Evolutionary conservation across 2,329 filamentous ascomycete species (phyloP).

Genomic region (Epicoccum sorghinum): DNA sequence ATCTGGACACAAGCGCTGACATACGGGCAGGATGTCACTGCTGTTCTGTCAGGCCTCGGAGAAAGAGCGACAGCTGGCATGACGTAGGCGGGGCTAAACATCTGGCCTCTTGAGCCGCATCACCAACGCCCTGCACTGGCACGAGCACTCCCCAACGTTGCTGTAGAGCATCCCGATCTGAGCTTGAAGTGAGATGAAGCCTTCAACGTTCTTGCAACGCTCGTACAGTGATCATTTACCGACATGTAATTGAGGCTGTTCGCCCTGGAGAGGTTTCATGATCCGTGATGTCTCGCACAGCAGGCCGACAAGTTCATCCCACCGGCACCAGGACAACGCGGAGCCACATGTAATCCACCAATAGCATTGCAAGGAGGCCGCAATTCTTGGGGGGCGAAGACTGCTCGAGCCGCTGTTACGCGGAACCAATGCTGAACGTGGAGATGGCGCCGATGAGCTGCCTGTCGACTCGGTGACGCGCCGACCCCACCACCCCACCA

Average conservation of each 20-base stretch:
- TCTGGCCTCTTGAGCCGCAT: conserved; percentile 5
- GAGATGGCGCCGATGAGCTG: conserved; percentile 22
- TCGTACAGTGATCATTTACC: too few species aligned
- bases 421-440: conserved; percentile 10
- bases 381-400: conserved; percentile 7
- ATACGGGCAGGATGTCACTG: not conserved
- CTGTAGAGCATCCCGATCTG: not conserved
- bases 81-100: conserved; percentile 4
- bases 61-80: conserved; percentile 9
- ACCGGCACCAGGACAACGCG: not conserved
- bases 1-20: not conserved
- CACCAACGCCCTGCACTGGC: not conserved
- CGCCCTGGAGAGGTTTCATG: too few species aligned
- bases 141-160: too few species aligned
- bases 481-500: conserved; percentile 26
- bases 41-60: not conserved
- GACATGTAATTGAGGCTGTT: too few species aligned
- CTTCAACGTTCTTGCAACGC: too few species aligned
- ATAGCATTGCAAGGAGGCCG: conserved; percentile 6
- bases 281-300: not conserved
- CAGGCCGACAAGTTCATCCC: not conserved
- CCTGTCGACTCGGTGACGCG: conserved; percentile 24
- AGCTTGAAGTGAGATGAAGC: not conserved
- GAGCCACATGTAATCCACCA: conserved; percentile 5
- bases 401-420: not conserved